A percentile compares a stretch with the other conserved stretches of the same genome.
Conservation (phyloP, 192 early-diverging fungal species). For the Rhizophagus sp. region DNA sequence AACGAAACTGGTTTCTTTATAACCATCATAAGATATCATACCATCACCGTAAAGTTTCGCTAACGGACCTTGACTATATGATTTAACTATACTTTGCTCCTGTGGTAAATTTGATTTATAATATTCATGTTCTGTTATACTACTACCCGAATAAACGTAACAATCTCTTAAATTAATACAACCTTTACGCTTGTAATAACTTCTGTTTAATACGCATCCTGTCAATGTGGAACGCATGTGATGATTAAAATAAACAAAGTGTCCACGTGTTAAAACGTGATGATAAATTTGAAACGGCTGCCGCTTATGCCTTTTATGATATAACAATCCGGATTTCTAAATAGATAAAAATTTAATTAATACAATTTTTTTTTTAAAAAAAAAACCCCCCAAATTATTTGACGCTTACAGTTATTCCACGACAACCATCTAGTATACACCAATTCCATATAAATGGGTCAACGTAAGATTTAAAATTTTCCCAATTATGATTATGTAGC, state of each 20-base stretch:
- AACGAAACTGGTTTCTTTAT: conserved; percentile 42
- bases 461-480: background rate
- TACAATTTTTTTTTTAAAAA: background rate
- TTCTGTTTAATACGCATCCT: conserved; percentile 16
- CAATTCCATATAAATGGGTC: background rate
- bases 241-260: background rate
- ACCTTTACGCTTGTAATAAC: conserved; percentile 23
- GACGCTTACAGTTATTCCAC: background rate
- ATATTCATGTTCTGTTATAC: conserved; percentile 27
- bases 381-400: background rate
- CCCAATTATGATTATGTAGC: background rate
- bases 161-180: conserved; percentile 37
- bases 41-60: conserved; percentile 36
- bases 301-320: background rate
- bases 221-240: background rate
- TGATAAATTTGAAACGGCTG: background rate
- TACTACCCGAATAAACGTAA: conserved; percentile 40
- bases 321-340: background rate
- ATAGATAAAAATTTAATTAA: background rate
- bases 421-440: background rate
- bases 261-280: background rate
- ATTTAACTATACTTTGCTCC: conserved; percentile 29
- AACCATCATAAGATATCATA: conserved; percentile 37
- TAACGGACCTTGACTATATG: conserved; percentile 6
- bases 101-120: conserved; percentile 34